These are phyloP conservation scores for Hansenula sp. DNA, from an alignment of 1,139 yeast genomes.

Conservation along the genomic window DNA sequence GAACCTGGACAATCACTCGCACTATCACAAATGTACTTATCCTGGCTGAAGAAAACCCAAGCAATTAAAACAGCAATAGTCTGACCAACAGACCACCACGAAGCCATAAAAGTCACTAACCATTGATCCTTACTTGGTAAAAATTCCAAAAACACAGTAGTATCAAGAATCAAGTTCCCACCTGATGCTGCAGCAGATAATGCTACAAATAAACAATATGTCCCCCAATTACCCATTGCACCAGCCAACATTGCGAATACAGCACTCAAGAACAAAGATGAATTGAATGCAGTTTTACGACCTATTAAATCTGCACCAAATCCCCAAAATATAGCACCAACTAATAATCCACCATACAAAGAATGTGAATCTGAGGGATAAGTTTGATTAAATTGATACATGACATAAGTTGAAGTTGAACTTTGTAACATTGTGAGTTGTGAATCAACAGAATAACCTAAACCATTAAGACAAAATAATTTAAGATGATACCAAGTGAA, in stretches of 20 bases:
- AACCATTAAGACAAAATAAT: constrained; percentile 46
- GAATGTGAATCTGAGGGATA: constrained; percentile 31
- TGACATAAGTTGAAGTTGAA: constrained; percentile 37
- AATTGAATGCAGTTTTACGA: constrained; percentile 44
- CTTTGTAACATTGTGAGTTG: constrained; percentile 46
- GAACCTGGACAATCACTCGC: constrained; percentile 34
- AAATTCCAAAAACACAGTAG: constrained; percentile 45
- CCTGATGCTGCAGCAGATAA: constrained; percentile 43
- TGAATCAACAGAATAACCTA: constrained; percentile 64
- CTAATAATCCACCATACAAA: constrained; percentile 38
- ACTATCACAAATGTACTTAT: constrained; percentile 13
- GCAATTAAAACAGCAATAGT: constrained; percentile 41
- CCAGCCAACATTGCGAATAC: constrained; percentile 44
- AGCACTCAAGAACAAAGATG: constrained; percentile 41
- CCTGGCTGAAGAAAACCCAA: constrained; percentile 35
- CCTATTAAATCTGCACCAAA: constrained; percentile 52
- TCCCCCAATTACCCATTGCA: constrained; percentile 34
- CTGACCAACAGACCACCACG: constrained; percentile 53
- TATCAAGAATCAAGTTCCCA: constrained; percentile 48
- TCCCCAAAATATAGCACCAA: constrained; percentile 49
- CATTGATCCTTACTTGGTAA: constrained; percentile 44
- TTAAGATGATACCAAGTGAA: constrained; percentile 45
- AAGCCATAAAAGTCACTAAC: constrained; percentile 45
- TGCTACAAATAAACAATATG: constrained; percentile 38
- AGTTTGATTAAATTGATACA: constrained; percentile 34